Evolutionary conservation across 306 rosid species (phyloP).

Genomic region (Oxytropis ochrocephala): DNA sequence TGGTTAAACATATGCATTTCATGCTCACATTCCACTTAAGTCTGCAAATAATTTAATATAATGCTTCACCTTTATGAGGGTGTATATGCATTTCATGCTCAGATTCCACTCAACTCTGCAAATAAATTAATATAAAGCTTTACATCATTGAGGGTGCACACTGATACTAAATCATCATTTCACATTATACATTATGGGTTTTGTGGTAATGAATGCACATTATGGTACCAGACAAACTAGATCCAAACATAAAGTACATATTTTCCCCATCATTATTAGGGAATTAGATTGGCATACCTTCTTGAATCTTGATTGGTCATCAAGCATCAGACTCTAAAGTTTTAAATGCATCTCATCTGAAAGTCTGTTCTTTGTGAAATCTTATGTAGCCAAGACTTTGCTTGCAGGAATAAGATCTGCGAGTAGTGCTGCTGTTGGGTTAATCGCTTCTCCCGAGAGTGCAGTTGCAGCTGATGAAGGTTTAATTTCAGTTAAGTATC

Average conservation of each 20-base stretch:
- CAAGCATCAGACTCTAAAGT: neutral
- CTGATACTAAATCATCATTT: slow-evolving; percentile 6
- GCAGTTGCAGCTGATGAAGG: slow-evolving; percentile 20
- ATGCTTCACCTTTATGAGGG: neutral
- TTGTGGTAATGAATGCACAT: neutral
- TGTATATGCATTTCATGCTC: neutral
- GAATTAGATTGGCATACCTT: neutral
- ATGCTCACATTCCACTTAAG: neutral
- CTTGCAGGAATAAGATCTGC: slow-evolving; percentile 35
- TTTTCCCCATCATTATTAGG: neutral
- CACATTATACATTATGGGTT: neutral
- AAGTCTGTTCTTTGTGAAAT: neutral
- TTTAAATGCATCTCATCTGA: neutral
- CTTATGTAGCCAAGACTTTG: slow-evolving; percentile 13
- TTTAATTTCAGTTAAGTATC: slow-evolving; percentile 30
- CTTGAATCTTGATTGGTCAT: slow-evolving; percentile 13
- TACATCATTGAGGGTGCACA: neutral
- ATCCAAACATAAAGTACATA: neutral
- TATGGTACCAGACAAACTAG: neutral
- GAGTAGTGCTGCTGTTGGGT: slow-evolving; percentile 17
- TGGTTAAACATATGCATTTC: neutral
- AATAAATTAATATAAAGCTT: neutral
- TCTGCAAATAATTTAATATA: neutral
- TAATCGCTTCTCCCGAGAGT: slow-evolving; percentile 29
- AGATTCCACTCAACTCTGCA: neutral